These are phyloP conservation scores for Cinnamomum chago DNA, from an alignment of 164 flowering plant species.

Conservation along the genomic window DNA sequence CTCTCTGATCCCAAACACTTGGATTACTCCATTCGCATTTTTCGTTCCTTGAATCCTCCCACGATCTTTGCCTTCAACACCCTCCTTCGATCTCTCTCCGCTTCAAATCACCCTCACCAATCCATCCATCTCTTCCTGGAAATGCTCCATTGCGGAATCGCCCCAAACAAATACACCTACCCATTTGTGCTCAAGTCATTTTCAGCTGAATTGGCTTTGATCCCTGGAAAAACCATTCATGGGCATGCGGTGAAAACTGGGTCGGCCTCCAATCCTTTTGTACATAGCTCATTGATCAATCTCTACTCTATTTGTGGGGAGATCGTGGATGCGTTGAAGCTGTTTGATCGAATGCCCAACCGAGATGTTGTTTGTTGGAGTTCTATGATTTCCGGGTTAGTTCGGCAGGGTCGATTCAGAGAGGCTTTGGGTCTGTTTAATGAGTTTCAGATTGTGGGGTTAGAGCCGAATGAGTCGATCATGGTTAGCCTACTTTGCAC, in stretches of 20 bases:
- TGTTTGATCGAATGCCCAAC: slow-evolving; percentile 19
- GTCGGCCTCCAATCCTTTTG: slow-evolving; percentile 10
- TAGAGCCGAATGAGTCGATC: background rate
- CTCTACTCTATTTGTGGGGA: slow-evolving; percentile 18
- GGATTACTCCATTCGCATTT: background rate
- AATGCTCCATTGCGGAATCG: slow-evolving; percentile 13
- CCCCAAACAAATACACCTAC: slow-evolving; percentile 17
- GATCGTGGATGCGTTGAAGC: background rate
- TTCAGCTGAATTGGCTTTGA: slow-evolving; percentile 4
- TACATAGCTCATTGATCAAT: slow-evolving; percentile 20
- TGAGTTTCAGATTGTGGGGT: background rate
- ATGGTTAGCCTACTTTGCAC: slow-evolving; percentile 10
- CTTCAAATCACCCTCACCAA: background rate
- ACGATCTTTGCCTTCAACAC: slow-evolving; percentile 13
- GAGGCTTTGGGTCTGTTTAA: slow-evolving; percentile 6
- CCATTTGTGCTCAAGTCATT: slow-evolving; percentile 17
- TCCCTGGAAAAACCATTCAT: slow-evolving; percentile 17
- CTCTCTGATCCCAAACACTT: background rate
- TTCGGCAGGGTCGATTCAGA: slow-evolving; percentile 7
- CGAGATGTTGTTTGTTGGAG: slow-evolving; percentile 22
- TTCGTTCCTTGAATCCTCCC: background rate
- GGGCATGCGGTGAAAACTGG: slow-evolving; percentile 15
- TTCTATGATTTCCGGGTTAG: slow-evolving; percentile 17
- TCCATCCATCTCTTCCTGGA: slow-evolving; percentile 12
- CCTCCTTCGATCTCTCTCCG: slow-evolving; percentile 14